Evolutionary conservation across 768 basidiomycete genomes (phyloP), one percentile per base, ranked within the genome.

Genomic region (Suillus occidentalis): DNA sequence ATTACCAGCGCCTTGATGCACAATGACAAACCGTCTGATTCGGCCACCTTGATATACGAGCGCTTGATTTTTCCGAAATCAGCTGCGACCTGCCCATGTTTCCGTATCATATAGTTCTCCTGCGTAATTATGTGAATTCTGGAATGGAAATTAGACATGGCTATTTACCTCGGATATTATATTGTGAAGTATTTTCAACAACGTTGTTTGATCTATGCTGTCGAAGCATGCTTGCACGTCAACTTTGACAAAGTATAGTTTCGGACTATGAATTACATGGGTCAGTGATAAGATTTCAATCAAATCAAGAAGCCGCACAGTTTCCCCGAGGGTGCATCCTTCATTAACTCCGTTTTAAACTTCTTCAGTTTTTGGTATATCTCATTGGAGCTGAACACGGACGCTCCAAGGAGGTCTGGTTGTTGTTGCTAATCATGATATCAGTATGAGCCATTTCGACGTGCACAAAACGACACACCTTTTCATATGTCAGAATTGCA

Each of bases 221-320:
- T 99, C 97, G 81, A 98, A 99, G 70, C 95, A 97, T 8, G 97
- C 90, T 66, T 91, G 91, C 22, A 99, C 95, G 73, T 99, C 97
- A 28, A 97, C 87, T 76, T 99, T 99, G 60, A 95, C 96, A 70
- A 99, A 97, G 76, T 95, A 99, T 6, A 99, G 77, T 67, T 88
- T 88, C 0, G 96, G 94, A 43, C 96, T 97, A 60, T 8, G 63
- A 58, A 53, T 12, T 40, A 72, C 31, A 69, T 34, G 18, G 13
- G 47, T 37, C 1, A 34, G 8, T 34, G 37, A 40, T 22, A 16
- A 22, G 52, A 7, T 6, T 43, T 13, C 28, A 28, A 40, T 14
- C 16, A 37, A 9, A 6, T 45, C 25, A 36, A 22, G n/a, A n/a
- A 8, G 47, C 66, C 82, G 72, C 65, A 94, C 92, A 92, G 62